Conservation (phyloP, 2,329 filamentous ascomycete genomes). For the Nectriaceae sp. region DNA sequence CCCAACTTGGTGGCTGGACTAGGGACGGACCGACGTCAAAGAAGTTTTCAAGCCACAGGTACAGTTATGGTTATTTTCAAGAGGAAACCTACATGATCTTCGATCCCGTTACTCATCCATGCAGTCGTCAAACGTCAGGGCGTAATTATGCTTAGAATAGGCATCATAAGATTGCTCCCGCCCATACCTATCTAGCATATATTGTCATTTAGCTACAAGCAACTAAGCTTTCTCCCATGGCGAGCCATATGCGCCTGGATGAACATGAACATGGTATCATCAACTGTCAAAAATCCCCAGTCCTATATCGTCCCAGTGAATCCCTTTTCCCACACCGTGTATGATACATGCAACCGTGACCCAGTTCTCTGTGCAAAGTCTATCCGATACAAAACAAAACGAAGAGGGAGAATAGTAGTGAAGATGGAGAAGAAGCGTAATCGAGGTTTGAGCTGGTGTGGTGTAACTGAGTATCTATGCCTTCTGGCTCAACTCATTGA, state of each 20-base stretch:
- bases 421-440: not conserved
- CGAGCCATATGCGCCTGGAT: constrained; percentile 12
- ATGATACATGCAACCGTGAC: constrained; percentile 17
- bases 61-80: no score
- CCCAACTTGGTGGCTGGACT: no score
- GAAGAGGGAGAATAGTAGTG: not conserved
- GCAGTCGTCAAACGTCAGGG: no score
- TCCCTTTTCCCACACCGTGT: not conserved
- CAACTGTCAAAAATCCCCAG: not conserved
- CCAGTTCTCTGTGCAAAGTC: constrained; percentile 10
- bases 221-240: constrained; percentile 1
- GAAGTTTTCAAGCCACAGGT: no score
- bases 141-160: no score
- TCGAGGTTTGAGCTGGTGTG: not conserved
- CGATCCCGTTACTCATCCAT: no score
- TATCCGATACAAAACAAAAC: constrained; percentile 11
- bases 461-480: not conserved
- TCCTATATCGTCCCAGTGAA: not conserved
- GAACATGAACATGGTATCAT: constrained; percentile 22
- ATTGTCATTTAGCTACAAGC: no score
- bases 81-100: no score
- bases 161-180: no score
- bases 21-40: no score
- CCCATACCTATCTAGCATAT: no score
- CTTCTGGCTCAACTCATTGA: constrained; percentile 31